These are phyloP conservation scores for Candida ovalis DNA, from an alignment of 805 yeast genomes.

Conservation along the genomic window DNA sequence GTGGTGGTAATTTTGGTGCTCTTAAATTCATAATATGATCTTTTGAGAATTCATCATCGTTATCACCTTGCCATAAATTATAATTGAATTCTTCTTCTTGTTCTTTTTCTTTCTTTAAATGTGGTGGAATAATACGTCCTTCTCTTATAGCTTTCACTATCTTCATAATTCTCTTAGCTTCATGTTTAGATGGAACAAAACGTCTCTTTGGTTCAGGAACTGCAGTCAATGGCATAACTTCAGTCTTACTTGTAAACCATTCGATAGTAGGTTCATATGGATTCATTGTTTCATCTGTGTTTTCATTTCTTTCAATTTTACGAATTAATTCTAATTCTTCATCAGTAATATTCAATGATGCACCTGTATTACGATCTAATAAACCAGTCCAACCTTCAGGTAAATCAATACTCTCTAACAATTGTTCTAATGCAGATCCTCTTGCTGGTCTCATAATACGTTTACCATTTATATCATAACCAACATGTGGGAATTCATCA, in stretches of 20 bases:
- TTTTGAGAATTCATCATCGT: slow-evolving; percentile 46
- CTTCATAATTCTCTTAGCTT: slow-evolving; percentile 95
- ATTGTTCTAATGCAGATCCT: slow-evolving; percentile 88
- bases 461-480: slow-evolving; percentile 95
- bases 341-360: slow-evolving; percentile 70
- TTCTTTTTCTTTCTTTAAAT: slow-evolving; percentile 45
- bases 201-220: slow-evolving; percentile 97
- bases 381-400: slow-evolving; percentile 99
- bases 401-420: slow-evolving; percentile 84
- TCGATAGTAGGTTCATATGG: slow-evolving; percentile 94
- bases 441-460: slow-evolving; percentile 98
- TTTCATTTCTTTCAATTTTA: slow-evolving; percentile 80
- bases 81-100: slow-evolving; percentile 50
- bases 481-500: slow-evolving; percentile 96
- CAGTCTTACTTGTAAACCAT: slow-evolving; percentile 87
- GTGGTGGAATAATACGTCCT: slow-evolving; percentile 85
- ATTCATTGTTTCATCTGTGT: slow-evolving; percentile 71
- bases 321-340: slow-evolving; percentile 89
- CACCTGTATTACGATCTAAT: slow-evolving; percentile 84
- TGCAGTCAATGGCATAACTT: slow-evolving; percentile 88
- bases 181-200: slow-evolving; percentile 94
- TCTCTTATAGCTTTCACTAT: slow-evolving; percentile 94
- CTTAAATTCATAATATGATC: slow-evolving; percentile 89
- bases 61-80: slow-evolving; percentile 85
- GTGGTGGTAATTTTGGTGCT: slow-evolving; percentile 95